Evolutionary conservation across 164 flowering plant species (phyloP).

Genomic region (Euptelea pleiosperma): DNA sequence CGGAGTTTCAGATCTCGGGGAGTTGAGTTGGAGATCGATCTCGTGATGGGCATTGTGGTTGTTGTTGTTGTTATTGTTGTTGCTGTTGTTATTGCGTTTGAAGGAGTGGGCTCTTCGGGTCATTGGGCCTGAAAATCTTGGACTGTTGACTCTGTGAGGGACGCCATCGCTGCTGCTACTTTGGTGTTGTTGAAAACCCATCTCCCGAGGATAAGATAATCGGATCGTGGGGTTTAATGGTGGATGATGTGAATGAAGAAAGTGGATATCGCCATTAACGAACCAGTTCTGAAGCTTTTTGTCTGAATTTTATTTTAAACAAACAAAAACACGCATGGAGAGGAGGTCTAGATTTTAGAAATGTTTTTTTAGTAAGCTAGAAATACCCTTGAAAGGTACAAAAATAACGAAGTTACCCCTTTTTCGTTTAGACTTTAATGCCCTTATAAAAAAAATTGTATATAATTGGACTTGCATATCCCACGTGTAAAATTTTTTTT

Average conservation of each 20-base stretch:
- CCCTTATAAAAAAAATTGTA: no score
- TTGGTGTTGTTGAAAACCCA: slow-evolving; percentile 36
- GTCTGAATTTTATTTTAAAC: no score
- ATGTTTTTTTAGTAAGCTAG: no score
- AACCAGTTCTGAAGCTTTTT: neutral
- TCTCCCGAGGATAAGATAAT: neutral
- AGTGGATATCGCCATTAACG: slow-evolving; percentile 13
- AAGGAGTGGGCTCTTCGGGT: slow-evolving; percentile 83
- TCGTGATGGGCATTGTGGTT: slow-evolving; percentile 43
- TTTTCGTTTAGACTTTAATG: no score
- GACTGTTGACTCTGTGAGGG: slow-evolving; percentile 73
- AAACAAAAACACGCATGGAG: no score
- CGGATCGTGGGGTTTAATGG: neutral
- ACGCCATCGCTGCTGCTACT: slow-evolving; percentile 30
- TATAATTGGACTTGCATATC: no score
- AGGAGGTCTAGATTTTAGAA: no score
- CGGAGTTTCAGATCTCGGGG: slow-evolving; percentile 66
- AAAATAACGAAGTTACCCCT: no score
- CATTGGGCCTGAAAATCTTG: slow-evolving; percentile 79
- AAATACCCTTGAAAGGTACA: no score
- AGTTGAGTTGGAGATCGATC: slow-evolving; percentile 63
- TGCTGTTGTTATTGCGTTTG: slow-evolving; percentile 41
- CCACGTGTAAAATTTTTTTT: no score
- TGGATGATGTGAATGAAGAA: neutral
- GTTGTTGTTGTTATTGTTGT: slow-evolving; percentile 14